Evolutionary conservation across 306 rosid species (phyloP).

Genomic region (Amphicarpaea edgeworthii): DNA sequence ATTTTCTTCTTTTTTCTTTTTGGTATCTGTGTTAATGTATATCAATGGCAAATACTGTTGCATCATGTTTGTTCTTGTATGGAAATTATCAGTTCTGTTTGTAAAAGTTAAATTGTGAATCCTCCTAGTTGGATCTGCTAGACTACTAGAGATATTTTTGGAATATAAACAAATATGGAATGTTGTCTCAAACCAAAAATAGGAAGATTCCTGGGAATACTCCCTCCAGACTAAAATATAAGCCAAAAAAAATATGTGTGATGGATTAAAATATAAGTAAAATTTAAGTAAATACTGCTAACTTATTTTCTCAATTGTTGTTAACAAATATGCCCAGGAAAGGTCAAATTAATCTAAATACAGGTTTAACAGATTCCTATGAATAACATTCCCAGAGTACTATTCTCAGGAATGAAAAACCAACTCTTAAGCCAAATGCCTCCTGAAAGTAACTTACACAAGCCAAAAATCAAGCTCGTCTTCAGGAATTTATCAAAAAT

Average conservation of each 20-base stretch:
- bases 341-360: slow-evolving; percentile 11
- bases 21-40: too few relatives aligned
- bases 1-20: too few relatives aligned
- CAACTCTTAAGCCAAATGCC: slow-evolving; percentile 9
- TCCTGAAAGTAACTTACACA: background rate
- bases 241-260: too few relatives aligned
- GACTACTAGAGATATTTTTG: background rate
- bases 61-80: too few relatives aligned
- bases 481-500: slow-evolving; percentile 2
- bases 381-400: background rate
- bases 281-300: too few relatives aligned
- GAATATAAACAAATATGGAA: background rate
- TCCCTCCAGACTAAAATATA: too few relatives aligned
- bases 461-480: background rate
- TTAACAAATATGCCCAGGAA: background rate
- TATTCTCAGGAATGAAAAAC: slow-evolving; percentile 17
- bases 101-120: background rate
- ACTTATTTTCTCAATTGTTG: too few relatives aligned
- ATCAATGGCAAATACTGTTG: too few relatives aligned
- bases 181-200: slow-evolving; percentile 13
- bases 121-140: slow-evolving; percentile 19
- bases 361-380: slow-evolving; percentile 3
- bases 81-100: too few relatives aligned
- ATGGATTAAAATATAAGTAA: too few relatives aligned
- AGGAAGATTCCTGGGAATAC: background rate